Conservation (phyloP, 164 flowering plant species). For the Vitis rupestris region DNA sequence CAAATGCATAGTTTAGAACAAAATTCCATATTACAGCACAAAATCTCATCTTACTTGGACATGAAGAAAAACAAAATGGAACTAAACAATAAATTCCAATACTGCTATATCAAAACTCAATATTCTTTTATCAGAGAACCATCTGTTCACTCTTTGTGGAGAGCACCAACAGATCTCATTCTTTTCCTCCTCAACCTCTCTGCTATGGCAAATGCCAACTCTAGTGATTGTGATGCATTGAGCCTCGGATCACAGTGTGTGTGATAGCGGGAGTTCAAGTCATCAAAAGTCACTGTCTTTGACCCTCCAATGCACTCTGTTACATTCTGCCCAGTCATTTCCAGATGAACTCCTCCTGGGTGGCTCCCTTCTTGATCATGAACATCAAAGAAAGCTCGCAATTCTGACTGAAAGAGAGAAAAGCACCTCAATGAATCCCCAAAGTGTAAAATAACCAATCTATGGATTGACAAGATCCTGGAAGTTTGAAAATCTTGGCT, state of each 20-base stretch:
- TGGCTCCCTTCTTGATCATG: slow-evolving; percentile 42
- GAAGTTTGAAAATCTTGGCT: not conserved
- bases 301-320: slow-evolving; percentile 37
- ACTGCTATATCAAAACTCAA: not conserved
- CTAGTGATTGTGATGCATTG: slow-evolving; percentile 35
- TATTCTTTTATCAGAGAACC: not conserved
- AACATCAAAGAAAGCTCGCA: slow-evolving; percentile 39
- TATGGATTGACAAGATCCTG: not conserved
- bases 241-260: slow-evolving; percentile 36
- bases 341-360: slow-evolving; percentile 40
- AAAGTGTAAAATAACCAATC: not conserved
- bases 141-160: not conserved
- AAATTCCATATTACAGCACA: too few species aligned
- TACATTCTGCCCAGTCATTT: slow-evolving; percentile 41
- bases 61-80: not conserved
- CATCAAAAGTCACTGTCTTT: slow-evolving; percentile 29
- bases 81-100: not conserved
- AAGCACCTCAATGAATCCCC: not conserved
- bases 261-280: slow-evolving; percentile 31
- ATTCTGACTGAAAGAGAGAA: slow-evolving; percentile 23
- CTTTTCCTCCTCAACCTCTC: slow-evolving; percentile 30
- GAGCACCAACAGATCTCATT: slow-evolving; percentile 4
- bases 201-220: slow-evolving; percentile 28
- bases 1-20: too few species aligned
- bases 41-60: too few species aligned